Evolutionary conservation across 495 filamentous ascomycete genomes (phyloP), one percentile per base, ranked within the genome.

Genomic region (Hypoxylon rickii): DNA sequence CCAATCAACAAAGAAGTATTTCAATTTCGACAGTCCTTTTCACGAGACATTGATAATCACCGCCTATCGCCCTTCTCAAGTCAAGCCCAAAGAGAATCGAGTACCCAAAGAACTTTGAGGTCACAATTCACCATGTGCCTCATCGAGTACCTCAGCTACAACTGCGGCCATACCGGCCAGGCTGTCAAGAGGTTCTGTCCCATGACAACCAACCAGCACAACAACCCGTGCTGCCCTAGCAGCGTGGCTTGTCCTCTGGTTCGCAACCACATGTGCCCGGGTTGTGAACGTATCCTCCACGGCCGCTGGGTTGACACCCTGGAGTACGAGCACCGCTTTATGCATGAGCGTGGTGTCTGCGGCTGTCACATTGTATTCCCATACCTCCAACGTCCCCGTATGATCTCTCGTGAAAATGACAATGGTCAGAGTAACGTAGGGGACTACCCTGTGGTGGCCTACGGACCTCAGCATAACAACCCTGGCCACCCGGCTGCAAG

Each of bases 281-380:
- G 65, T 0, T 79, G 76, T 48, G 66, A 65, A 34, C 66, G 75
- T 3, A 50, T 67, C 39, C 19, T 77, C 0, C 75, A 79, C 54
- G 63, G 55, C 7, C 70, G 76, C 12, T 71, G 54, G 45, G 67
- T 76, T 0, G 55, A 76, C 37, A 72, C 76, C 17, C 51, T 65
- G 1, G 71, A 76, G 55, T 64, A 61, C 43, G 75, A 79, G 68
- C 76, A 79, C 51, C 73, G 69, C 13, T 79, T 73, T 67, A 70
- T 77, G 29, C 76, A 79, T 45, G 73, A 72, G 51, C 74, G 75
- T 10, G 76, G 73, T 0, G 76, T 55, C 5, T 79, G 76, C 50
- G 46, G 44, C 15, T 79, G 76, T 22, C 50, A 64, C 0, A 70
- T 76, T 7, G 10, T 44, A 0, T 79, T 76, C 41, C 76, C 73